Evolutionary conservation across 176 grass and related monocot genomes (phyloP).

Genomic region (Avena sativa): DNA sequence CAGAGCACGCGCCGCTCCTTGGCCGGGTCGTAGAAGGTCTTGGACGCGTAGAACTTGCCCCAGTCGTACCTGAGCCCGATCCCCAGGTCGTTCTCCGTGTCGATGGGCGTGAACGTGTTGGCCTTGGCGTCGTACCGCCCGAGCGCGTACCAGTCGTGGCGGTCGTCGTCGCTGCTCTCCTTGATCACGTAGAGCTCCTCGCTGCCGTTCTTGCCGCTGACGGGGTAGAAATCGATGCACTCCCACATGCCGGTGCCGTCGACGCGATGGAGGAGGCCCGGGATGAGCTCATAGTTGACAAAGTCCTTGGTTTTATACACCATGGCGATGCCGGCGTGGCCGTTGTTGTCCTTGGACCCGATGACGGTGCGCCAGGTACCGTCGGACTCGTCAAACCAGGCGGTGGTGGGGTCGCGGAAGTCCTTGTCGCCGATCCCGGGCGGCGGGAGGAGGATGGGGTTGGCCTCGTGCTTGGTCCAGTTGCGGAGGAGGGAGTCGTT

Average conservation of each 20-base stretch:
- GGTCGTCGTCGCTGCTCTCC: conserved; percentile 86
- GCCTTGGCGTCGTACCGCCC: conserved; percentile 43
- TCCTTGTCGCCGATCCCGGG: conserved; percentile 49
- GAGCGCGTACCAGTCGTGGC: conserved; percentile 80
- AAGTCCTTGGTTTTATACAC: conserved; percentile 60
- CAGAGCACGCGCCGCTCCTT: conserved; percentile 72
- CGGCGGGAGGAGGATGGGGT: conserved; percentile 69
- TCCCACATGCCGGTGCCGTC: conserved; percentile 67
- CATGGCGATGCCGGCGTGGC: conserved; percentile 57
- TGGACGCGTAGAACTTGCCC: conserved; percentile 87
- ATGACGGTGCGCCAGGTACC: conserved; percentile 65
- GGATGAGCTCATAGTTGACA: conserved; percentile 53
- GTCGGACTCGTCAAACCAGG: conserved; percentile 66
- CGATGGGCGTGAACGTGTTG: conserved; percentile 53
- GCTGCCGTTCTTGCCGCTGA: conserved; percentile 6
- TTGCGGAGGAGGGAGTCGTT: conserved; percentile 64
- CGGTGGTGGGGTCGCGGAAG: conserved; percentile 89
- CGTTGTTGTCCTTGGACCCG: conserved; percentile 56
- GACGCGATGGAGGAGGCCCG: conserved; percentile 49
- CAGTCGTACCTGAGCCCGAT: conserved; percentile 82
- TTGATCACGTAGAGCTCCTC: conserved; percentile 74
- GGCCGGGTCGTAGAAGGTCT: conserved; percentile 80
- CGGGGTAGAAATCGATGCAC: conserved; percentile 83
- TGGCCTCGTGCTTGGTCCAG: conserved; percentile 70
- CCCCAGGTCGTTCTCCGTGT: conserved; percentile 60